These are phyloP conservation scores for Suillus tomentosus DNA, from an alignment of 768 basidiomycete genomes.

Conservation along the genomic window DNA sequence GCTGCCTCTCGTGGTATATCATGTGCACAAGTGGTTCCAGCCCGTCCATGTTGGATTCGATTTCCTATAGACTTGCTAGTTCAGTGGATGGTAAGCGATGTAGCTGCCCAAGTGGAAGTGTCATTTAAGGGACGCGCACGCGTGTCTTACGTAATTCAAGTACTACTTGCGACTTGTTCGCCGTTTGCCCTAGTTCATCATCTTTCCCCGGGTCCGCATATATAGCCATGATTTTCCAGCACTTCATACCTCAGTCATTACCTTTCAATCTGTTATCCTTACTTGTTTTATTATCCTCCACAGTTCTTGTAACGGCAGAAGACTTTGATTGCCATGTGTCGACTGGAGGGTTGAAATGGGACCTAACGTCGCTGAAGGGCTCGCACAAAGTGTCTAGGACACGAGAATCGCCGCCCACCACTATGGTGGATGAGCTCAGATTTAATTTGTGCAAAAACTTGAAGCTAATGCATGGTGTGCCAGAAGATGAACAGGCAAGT, in stretches of 20 bases:
- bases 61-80: slow-evolving; percentile 11
- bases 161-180: slow-evolving; percentile 3
- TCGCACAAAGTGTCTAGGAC: slow-evolving; percentile 52
- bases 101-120: slow-evolving; percentile 19
- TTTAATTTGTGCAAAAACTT: slow-evolving; percentile 74
- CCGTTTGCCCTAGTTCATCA: slow-evolving; percentile 1
- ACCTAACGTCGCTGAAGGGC: slow-evolving; percentile 58
- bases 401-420: slow-evolving; percentile 65
- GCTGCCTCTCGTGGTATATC: slow-evolving; percentile 82
- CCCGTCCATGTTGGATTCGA: slow-evolving; percentile 50
- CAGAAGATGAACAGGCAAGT: slow-evolving; percentile 70
- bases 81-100: slow-evolving; percentile 7
- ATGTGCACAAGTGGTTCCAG: slow-evolving; percentile 53
- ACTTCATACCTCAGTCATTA: slow-evolving; percentile 12
- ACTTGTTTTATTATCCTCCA: slow-evolving; percentile 23
- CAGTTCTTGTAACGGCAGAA: slow-evolving; percentile 35
- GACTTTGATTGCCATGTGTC: slow-evolving; percentile 55
- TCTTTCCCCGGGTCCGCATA: slow-evolving; percentile 3
- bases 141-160: slow-evolving; percentile 32
- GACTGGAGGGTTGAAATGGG: slow-evolving; percentile 49
- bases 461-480: slow-evolving; percentile 43
- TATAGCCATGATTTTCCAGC: slow-evolving; percentile 24
- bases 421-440: slow-evolving; percentile 55
- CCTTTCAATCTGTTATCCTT: slow-evolving; percentile 15
- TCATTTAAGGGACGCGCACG: slow-evolving; percentile 27